Evolutionary conservation across 2,329 filamentous ascomycete species (phyloP).

Genomic region (Emmonsiellopsis sp.): DNA sequence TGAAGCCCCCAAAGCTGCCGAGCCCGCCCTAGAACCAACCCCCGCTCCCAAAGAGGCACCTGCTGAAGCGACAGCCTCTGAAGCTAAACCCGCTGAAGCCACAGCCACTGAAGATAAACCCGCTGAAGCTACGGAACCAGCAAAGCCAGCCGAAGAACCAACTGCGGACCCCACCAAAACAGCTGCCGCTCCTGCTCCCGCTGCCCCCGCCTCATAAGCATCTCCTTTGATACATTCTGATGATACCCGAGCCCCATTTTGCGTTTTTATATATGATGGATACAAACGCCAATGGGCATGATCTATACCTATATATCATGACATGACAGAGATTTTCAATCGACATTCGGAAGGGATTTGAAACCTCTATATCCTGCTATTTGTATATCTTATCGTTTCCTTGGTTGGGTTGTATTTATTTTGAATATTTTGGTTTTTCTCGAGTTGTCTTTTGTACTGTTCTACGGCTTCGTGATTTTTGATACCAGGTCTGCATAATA

Average conservation of each 20-base stretch:
- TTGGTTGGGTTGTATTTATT: background rate
- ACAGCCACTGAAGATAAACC: conserved; percentile 1
- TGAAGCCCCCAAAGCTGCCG: conserved; percentile 1
- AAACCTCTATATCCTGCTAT: background rate
- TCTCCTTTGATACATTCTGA: background rate
- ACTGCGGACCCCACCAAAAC: conserved; percentile 4
- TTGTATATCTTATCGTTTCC: background rate
- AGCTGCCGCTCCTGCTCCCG: conserved; percentile 3
- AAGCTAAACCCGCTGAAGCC: conserved; percentile 2
- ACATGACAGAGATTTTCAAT: background rate
- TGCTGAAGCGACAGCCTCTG: conserved; percentile 2
- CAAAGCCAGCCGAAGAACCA: background rate
- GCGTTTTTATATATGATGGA: background rate
- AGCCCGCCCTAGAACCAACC: conserved; percentile 2
- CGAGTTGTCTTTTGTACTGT: background rate
- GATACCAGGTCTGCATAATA: no score
- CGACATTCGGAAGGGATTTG: background rate
- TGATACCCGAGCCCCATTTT: background rate
- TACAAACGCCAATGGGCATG: background rate
- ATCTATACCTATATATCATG: background rate
- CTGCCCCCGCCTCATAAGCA: conserved; percentile 1
- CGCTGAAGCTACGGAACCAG: background rate
- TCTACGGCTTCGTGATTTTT: no score
- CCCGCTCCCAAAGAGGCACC: background rate
- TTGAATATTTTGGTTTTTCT: background rate